These are phyloP conservation scores for Oehlia diaphana DNA, from an alignment of 192 early-diverging fungal species.

Conservation along the genomic window DNA sequence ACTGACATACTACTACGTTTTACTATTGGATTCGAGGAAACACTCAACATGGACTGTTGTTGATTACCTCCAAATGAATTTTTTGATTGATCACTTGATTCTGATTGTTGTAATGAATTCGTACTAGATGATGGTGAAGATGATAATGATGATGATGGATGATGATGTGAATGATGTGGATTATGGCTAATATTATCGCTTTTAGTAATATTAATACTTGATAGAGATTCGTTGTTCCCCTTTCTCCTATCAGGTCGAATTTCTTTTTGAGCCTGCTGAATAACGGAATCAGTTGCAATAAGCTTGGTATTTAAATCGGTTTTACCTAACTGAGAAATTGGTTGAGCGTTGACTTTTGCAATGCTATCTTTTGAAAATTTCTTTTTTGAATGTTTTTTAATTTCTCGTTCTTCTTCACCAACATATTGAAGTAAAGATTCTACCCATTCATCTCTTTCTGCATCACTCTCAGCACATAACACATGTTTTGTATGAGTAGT, in stretches of 20 bases:
- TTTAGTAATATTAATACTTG: background rate
- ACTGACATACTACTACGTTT: conserved; percentile 1
- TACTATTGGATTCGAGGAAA: background rate
- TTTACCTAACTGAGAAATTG: conserved; percentile 37
- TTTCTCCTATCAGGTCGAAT: conserved; percentile 28
- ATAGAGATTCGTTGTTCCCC: conserved; percentile 2
- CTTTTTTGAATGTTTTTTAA: conserved; percentile 26
- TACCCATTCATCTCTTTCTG: conserved; percentile 92
- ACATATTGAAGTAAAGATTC: conserved; percentile 58
- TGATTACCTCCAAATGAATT: background rate
- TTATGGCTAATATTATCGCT: background rate
- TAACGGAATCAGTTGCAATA: conserved; percentile 36
- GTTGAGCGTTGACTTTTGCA: conserved; percentile 36
- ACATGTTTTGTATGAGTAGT: conserved; percentile 73
- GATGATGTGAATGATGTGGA: conserved; percentile 14
- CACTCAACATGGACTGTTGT: background rate
- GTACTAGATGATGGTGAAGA: background rate
- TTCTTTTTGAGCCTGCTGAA: conserved; percentile 34
- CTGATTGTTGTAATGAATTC: background rate
- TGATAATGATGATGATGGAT: background rate
- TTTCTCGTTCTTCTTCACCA: conserved; percentile 34
- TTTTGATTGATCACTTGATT: no score
- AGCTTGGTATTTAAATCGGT: conserved; percentile 36
- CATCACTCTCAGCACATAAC: conserved; percentile 85
- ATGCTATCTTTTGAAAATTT: conserved; percentile 30